Conservation (phyloP, 495 filamentous ascomycete species). For the Haplographium delicatum region DNA sequence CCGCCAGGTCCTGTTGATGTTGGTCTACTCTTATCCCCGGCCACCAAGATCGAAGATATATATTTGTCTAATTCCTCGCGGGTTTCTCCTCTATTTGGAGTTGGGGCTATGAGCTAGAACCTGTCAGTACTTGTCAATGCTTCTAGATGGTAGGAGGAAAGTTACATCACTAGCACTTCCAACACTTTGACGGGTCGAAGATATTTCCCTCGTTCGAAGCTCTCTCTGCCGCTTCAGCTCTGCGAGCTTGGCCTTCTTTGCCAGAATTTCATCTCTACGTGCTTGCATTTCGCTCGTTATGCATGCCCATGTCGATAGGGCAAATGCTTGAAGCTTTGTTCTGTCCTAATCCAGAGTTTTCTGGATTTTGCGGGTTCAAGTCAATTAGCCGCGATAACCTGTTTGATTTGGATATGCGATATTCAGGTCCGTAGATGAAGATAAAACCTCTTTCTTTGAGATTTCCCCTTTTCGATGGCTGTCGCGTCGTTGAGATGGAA, state of each 20-base stretch:
- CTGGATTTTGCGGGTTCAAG: background rate
- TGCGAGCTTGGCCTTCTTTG: conserved; percentile 89
- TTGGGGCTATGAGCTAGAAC: conserved; percentile 59
- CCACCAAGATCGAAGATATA: conserved; percentile 53
- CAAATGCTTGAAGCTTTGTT: background rate
- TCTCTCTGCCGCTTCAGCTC: conserved; percentile 92
- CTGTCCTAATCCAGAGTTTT: background rate
- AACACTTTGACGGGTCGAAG: conserved; percentile 55
- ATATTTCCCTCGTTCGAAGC: conserved; percentile 68
- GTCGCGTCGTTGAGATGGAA: conserved; percentile 6
- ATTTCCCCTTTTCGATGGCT: too few species aligned
- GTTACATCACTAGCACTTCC: conserved; percentile 43
- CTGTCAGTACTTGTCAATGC: conserved; percentile 11
- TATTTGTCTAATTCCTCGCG: conserved; percentile 78
- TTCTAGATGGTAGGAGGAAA: conserved; percentile 14
- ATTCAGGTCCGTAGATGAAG: too few species aligned
- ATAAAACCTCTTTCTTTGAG: too few species aligned
- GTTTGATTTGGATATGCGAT: too few species aligned
- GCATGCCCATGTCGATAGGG: conserved; percentile 17
- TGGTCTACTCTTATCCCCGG: conserved; percentile 66
- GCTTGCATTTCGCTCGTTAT: conserved; percentile 56
- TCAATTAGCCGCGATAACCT: too few species aligned
- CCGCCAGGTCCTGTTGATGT: conserved; percentile 65
- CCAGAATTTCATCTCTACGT: conserved; percentile 87
- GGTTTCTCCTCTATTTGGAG: conserved; percentile 62